Conservation (phyloP, 345 rosid species). For the Eucalyptus leucophloia region DNA sequence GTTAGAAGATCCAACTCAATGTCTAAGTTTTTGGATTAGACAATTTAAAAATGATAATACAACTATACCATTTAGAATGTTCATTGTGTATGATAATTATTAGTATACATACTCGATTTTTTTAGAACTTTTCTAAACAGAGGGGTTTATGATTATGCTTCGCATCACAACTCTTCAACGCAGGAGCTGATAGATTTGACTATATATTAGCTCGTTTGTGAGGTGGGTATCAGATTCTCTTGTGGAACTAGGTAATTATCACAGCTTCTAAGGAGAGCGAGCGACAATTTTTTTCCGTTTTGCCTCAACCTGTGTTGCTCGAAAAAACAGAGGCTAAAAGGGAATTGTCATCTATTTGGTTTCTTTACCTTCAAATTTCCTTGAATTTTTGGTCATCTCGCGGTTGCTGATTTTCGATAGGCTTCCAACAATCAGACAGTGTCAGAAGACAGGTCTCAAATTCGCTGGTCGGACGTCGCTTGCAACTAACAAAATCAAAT, state of each 20-base stretch:
- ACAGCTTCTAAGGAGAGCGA: not conserved
- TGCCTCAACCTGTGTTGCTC: too few relatives aligned
- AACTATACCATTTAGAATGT: too few relatives aligned
- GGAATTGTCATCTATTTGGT: not conserved
- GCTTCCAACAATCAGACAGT: not conserved
- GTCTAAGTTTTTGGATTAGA: not conserved
- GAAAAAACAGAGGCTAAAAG: too few relatives aligned
- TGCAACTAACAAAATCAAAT: not conserved
- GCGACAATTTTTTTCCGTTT: too few relatives aligned
- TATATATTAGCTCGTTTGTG: not conserved
- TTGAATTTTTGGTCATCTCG: not conserved
- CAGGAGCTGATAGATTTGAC: too few relatives aligned
- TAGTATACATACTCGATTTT: not conserved
- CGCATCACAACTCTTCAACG: not conserved
- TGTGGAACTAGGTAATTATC: too few relatives aligned
- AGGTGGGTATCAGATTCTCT: not conserved
- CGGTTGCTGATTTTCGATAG: too few relatives aligned
- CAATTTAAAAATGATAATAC: not conserved
- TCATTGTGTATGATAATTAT: too few relatives aligned
- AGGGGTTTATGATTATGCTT: not conserved
- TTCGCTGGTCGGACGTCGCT: not conserved
- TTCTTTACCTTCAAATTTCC: not conserved
- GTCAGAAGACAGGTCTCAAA: not conserved
- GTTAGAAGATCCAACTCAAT: too few relatives aligned
- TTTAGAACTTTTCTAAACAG: not conserved